A percentile compares a stretch with the other conserved stretches of the same genome.
These are phyloP conservation scores for Amphicarpaea edgeworthii DNA, from an alignment of 306 rosid genomes.

Conservation along the genomic window DNA sequence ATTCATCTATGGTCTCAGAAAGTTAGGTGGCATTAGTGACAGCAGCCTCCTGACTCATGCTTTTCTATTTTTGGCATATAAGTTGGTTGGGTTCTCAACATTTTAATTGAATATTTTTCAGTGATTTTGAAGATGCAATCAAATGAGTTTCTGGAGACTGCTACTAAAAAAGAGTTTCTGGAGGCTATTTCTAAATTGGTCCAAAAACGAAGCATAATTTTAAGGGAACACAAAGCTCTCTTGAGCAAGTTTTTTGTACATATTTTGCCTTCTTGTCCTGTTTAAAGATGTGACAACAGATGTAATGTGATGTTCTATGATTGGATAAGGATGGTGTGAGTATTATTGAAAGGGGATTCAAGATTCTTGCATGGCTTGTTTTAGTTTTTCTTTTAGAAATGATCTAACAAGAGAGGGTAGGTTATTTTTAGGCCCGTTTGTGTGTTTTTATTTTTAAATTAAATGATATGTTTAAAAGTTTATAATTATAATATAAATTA, in stretches of 20 bases:
- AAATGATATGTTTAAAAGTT: neutral
- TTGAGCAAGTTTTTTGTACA: neutral
- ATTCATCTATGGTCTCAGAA: conserved; percentile 1
- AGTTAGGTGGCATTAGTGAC: neutral
- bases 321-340: conserved; percentile 31
- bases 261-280: neutral
- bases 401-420: conserved; percentile 14
- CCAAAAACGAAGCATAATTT: conserved; percentile 17
- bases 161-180: conserved; percentile 2
- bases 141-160: conserved; percentile 25
- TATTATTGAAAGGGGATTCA: neutral
- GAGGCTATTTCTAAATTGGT: conserved; percentile 3
- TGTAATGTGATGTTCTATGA: neutral
- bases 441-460: neutral
- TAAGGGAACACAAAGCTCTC: conserved; percentile 10
- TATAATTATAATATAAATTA: neutral
- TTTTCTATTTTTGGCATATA: neutral
- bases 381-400: neutral
- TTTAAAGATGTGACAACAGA: neutral
- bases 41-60: conserved; percentile 2
- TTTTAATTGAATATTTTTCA: neutral
- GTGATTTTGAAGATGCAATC: conserved; percentile 33
- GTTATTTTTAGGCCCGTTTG: neutral
- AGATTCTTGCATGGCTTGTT: conserved; percentile 1
- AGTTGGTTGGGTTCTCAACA: neutral